Evolutionary conservation across 2,329 filamentous ascomycete species (phyloP).

Genomic region (Coniochaeta pulveracea): DNA sequence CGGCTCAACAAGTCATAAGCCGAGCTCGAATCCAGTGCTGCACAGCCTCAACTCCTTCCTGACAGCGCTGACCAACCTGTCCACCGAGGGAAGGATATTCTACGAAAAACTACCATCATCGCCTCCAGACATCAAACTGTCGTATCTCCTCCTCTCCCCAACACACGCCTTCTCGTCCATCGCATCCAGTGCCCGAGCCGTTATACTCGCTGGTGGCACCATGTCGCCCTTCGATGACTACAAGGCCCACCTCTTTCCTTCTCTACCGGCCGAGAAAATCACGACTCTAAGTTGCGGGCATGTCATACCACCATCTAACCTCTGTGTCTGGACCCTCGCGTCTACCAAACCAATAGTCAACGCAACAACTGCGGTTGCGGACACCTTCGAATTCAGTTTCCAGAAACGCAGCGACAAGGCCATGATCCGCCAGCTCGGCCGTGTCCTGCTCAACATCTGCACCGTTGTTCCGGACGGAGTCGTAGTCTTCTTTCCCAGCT

Average conservation of each 20-base stretch:
- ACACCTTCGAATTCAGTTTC: constrained; percentile 77
- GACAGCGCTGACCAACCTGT: constrained; percentile 74
- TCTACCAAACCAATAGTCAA: constrained; percentile 17
- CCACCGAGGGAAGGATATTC: constrained; percentile 56
- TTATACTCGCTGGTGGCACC: constrained; percentile 87
- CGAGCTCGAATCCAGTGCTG: constrained; percentile 46
- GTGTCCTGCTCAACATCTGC: constrained; percentile 60
- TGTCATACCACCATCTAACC: constrained; percentile 73
- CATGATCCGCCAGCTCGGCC: constrained; percentile 66
- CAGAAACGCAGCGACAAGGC: constrained; percentile 57
- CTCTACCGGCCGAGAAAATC: constrained; percentile 50
- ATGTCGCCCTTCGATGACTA: constrained; percentile 98
- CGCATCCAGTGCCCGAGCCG: constrained; percentile 70
- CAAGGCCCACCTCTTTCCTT: constrained; percentile 72
- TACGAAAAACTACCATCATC: constrained; percentile 34
- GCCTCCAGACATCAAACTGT: constrained; percentile 46
- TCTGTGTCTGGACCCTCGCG: constrained; percentile 66
- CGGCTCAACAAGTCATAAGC: constrained; percentile 22
- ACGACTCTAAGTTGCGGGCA: constrained; percentile 86
- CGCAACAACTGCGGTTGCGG: constrained; percentile 15
- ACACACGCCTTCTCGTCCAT: constrained; percentile 86
- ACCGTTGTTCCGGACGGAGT: constrained; percentile 74
- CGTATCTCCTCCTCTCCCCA: constrained; percentile 83
- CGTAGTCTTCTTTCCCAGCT: constrained; percentile 93
- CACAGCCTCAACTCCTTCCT: constrained; percentile 54